Evolutionary conservation across 2,329 filamentous ascomycete species (phyloP), one percentile per base, ranked within the genome.

Genomic region (Furcasterigmium sp.): DNA sequence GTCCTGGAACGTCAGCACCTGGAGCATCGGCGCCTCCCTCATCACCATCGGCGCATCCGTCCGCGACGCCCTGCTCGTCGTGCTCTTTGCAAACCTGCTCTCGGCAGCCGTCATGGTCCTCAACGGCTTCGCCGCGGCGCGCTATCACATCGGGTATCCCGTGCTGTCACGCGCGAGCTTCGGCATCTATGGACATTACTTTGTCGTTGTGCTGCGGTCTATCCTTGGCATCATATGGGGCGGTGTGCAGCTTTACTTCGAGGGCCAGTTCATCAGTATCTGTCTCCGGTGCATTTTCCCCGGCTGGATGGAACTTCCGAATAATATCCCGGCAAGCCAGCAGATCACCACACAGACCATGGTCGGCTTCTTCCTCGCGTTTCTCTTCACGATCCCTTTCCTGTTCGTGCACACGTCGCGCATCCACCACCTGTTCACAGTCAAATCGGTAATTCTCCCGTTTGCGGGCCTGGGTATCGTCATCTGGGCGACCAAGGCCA

Each of bases 271-370:
- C 36, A 50, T 57, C 29, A 53, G 51, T 5, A 51, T 57, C 32
- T 56, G 54, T 37, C 46, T 57, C 7, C 50, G 54, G 5, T 56
- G 53, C 39, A 53, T 53, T 17, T 57, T 55, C 20, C 51, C 54
- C 3, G 45, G 51, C 35, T 56, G 54, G 53, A 45, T 37, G 8
- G 49, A 36, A 13, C 46, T 58, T 26, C 52, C 45, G 14, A 57
- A 58, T 43, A 43, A 40, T 8, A 54, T 58, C 20, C 53, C 56
- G 3, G 48, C 47, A 9, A 46, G 41, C 28, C 53, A 55, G 36
- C 39, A 49, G 19, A 56, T 58, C 32, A 57, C 55, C 3, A 53
- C 51, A 2, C 50, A 57, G 40, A 47, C 42, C 15, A 48, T 58
- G 42, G 44, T 55, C 19, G 53, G 47, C 9, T 55, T 55, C 41